Base-by-base conservation (phyloP, 78 protist genomes). In the Dictyostelium brefeldianum region DNA sequence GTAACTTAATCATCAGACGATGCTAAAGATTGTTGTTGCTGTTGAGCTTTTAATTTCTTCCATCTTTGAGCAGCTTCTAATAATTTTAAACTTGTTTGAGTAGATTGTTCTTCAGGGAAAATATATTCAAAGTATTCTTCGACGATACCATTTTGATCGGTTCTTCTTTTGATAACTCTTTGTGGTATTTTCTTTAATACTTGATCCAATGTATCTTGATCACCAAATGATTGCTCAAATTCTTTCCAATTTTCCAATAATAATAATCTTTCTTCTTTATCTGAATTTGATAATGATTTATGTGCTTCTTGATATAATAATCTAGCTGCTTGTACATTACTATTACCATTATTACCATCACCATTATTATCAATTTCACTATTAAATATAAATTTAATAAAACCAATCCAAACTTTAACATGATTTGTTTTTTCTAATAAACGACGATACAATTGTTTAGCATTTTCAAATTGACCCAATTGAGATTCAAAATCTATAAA, bases 111-210 rank as follows among this genome's bases (percentile, higher is more conserved):
- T 36, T 94, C 98, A 14, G 99, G 98, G 90, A 96, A 98, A 17
- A 98, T 69, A 79, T 96, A 97, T 31, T 97, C 98, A 50, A 17
- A 95, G 82, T 98, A 98, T 89, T 98, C 99, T 91, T 98, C 99
- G 75, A 89, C 81, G 5, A 96, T 96, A 17, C 89, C 96, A 31
- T 81, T 89, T 10, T 18, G 11, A 64, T 96, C 20, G 50, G 48
- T 20, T 54, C 96, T 84, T 81, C 91, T 77, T 89, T 96, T 96
- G 85, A 90, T 93, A 46, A 97, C 46, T 46, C 93, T 75, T 67
- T 79, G 69, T 15, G 98, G 98, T 73, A 94, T 62, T 46, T 65
- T 74, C 47, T 62, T 64, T 18, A 14, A 20, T 1, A 95, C 94
- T 11, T 18, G 48, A 51, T 73, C 41, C 14, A 15, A 36, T 48